Conservation (phyloP, 192 early-diverging fungal genomes). For the Podila clonocystis region DNA sequence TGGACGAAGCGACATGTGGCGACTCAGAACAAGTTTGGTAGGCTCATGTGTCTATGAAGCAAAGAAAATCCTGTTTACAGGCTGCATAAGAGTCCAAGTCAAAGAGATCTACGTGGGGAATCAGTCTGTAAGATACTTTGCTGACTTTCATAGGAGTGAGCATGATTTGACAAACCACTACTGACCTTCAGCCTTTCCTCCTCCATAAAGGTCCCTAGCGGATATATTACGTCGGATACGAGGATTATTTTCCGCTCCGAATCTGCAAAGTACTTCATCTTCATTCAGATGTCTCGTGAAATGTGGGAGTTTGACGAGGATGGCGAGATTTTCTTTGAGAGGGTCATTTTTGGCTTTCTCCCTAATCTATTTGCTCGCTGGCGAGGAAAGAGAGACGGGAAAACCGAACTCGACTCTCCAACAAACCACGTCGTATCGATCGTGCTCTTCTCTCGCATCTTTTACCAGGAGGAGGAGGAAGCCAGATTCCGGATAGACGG, state of each 20-base stretch:
- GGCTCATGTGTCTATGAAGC: slow-evolving; percentile 79
- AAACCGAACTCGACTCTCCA: slow-evolving; percentile 52
- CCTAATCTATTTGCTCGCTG: slow-evolving; percentile 90
- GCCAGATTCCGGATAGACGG: slow-evolving; percentile 29
- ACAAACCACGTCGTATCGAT: slow-evolving; percentile 97
- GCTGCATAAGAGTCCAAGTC: slow-evolving; percentile 79
- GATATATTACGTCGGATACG: slow-evolving; percentile 82
- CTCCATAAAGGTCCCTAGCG: slow-evolving; percentile 70
- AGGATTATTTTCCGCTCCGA: slow-evolving; percentile 92
- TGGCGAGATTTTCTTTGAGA: slow-evolving; percentile 95
- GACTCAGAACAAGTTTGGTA: slow-evolving; percentile 75
- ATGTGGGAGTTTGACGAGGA: slow-evolving; percentile 99
- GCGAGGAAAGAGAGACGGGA: slow-evolving; percentile 64
- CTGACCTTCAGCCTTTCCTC: not conserved
- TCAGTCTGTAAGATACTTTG: slow-evolving; percentile 51
- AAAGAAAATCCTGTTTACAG: slow-evolving; percentile 77
- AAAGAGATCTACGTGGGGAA: slow-evolving; percentile 82
- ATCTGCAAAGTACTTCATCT: slow-evolving; percentile 93
- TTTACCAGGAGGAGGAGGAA: slow-evolving; percentile 69
- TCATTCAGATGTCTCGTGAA: slow-evolving; percentile 96
- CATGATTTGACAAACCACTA: not conserved
- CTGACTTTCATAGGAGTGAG: not conserved
- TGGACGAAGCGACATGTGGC: slow-evolving; percentile 94
- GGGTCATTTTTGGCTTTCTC: slow-evolving; percentile 89
- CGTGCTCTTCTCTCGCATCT: slow-evolving; percentile 91